Evolutionary conservation across 2,329 filamentous ascomycete genomes (phyloP), one percentile per base, ranked within the genome.

Genomic region (Orbilia oligospora): DNA sequence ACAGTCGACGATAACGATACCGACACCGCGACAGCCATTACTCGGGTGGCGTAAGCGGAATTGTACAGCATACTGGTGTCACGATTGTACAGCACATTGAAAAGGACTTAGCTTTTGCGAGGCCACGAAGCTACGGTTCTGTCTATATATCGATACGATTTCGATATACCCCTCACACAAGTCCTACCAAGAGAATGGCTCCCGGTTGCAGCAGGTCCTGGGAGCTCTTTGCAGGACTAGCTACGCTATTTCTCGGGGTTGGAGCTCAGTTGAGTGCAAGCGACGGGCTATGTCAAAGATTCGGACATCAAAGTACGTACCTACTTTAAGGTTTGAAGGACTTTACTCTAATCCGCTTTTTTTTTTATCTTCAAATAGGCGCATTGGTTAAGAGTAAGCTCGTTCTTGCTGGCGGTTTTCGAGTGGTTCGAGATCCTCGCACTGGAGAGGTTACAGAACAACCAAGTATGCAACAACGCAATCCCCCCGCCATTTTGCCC

Each of bases 281-380:
- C 36, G 75, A 78, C 22, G 75, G 75, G 8, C 55, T 78, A 41
- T 78, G 75, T 38, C 75, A 78, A 38, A 53, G 75, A 64, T 78
- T 65, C 22, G 75, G 75, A 18, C 75, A 78, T 27, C 75, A 78
- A 20, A 72, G 75, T 78, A 64, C 27, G 58, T 53, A 8, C 8
- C 5, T 20, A n/a, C 41, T 66, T 49, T 12, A 6, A 41, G n/a
- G 16, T 10, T 49, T 49, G 24, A 18, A n/a, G 12, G 0, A 18
- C 27, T 30, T 18, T 12, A 6, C 8, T 30, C 41, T 55, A 55
- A 22, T 22, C 38, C 20, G n/a, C n/a, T 20, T 64, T 48, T 10
- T 46, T 14, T 71, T 30, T 6, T 6, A 30, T 30, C n/a, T n/a
- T n/a, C n/a, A 30, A 30, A 30, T 64, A 78, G 75, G 75, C 58